Conservation (phyloP, 2,329 filamentous ascomycete species). For the Dothideomycetes sp. region DNA sequence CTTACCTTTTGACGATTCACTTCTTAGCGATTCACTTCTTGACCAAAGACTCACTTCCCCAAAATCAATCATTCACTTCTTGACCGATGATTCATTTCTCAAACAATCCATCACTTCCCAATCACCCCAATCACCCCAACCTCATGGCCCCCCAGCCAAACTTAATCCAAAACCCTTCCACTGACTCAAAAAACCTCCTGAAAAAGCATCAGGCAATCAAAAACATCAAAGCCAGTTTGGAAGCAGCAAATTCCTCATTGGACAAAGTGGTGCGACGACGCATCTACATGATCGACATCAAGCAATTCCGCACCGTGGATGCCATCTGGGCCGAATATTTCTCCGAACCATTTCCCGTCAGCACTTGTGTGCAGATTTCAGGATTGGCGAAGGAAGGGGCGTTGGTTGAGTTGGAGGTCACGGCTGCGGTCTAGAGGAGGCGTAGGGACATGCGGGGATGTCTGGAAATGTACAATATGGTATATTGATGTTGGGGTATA, state of each 20-base stretch:
- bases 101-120: neutral
- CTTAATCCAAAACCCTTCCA: too few species aligned
- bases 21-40: too few species aligned
- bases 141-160: too few species aligned
- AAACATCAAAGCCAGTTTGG: slow-evolving; percentile 17
- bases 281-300: slow-evolving; percentile 17
- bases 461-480: too few species aligned
- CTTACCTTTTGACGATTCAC: too few species aligned
- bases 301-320: slow-evolving; percentile 16
- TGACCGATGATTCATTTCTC: too few species aligned
- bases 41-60: too few species aligned
- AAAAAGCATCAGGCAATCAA: slow-evolving; percentile 15
- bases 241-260: slow-evolving; percentile 14
- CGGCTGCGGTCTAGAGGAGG: slow-evolving; percentile 11
- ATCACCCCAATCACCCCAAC: neutral
- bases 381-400: slow-evolving; percentile 18
- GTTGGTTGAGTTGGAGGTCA: slow-evolving; percentile 18
- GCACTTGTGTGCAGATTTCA: slow-evolving; percentile 17
- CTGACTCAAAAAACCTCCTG: neutral
- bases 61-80: too few species aligned
- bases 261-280: slow-evolving; percentile 16
- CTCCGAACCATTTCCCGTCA: slow-evolving; percentile 15
- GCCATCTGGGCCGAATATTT: slow-evolving; percentile 15
- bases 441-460: neutral
- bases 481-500: neutral